phyloP scores from a whole-genome alignment of 768 basidiomycete species.

The Boletus insuetus region DNA sequence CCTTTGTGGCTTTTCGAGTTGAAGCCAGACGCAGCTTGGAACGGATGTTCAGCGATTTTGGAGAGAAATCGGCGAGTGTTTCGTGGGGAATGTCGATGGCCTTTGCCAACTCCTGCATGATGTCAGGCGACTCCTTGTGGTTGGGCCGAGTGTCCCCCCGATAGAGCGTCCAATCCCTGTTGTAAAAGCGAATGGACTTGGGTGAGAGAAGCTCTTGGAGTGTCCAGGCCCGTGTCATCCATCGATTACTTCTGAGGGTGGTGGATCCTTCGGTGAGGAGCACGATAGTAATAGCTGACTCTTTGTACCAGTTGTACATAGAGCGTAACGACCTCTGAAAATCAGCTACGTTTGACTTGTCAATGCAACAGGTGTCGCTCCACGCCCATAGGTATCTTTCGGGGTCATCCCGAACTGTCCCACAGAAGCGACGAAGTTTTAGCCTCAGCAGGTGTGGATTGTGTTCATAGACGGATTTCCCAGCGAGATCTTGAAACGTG shows the following conservation, averaged over 20 bases:
- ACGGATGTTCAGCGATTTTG: neutral
- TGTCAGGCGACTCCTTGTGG: neutral
- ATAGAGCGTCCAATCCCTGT: neutral
- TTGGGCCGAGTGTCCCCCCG: neutral
- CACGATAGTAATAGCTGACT: neutral
- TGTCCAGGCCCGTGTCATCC: conserved; percentile 3
- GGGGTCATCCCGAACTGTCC: neutral
- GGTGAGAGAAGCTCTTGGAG: conserved; percentile 5
- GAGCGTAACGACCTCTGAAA: neutral
- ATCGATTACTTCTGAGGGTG: neutral
- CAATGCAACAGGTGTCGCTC: conserved; percentile 2
- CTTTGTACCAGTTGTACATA: conserved; percentile 6
- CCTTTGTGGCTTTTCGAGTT: neutral
- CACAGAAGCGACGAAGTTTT: neutral
- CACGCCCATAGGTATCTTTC: neutral
- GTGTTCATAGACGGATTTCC: neutral
- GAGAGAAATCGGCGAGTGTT: neutral
- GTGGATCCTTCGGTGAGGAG: neutral
- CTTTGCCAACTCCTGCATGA: neutral
- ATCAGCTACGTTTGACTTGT: neutral
- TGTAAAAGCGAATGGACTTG: neutral
- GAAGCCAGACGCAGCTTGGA: conserved; percentile 1
- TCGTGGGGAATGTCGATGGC: neutral
- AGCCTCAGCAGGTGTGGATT: neutral
- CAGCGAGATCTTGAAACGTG: neutral